Evolutionary conservation across 371 early-diverging fungal species (phyloP).

Genomic region (Haplosporangium sp.): DNA sequence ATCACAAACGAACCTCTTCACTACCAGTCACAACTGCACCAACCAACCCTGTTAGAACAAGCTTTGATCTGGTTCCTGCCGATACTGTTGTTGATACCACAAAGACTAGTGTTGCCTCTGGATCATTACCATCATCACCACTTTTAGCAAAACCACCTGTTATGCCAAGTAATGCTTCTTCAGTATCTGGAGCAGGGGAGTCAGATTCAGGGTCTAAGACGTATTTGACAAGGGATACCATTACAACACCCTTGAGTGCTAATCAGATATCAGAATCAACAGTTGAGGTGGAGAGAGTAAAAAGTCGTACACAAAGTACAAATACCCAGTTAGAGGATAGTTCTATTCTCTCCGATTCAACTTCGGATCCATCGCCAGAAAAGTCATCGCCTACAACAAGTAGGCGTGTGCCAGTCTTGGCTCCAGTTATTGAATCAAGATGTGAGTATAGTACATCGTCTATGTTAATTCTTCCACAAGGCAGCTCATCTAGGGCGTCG

Average conservation of each 20-base stretch:
- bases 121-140: not conserved
- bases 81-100: not conserved
- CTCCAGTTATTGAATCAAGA: slow-evolving; percentile 25
- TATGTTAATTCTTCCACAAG: not conserved
- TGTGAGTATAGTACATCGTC: slow-evolving; percentile 7
- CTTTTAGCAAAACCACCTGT: not conserved
- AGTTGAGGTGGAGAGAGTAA: not conserved
- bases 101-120: not conserved
- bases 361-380: not conserved
- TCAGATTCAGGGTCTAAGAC: not conserved
- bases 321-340: not conserved
- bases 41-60: not conserved
- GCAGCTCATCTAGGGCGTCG: not conserved
- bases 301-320: not conserved
- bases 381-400: slow-evolving; percentile 7
- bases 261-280: not conserved
- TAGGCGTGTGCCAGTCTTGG: slow-evolving; percentile 4
- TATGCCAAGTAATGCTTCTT: not conserved
- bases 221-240: not conserved
- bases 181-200: not conserved
- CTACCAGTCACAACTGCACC: slow-evolving; percentile 29
- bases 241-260: not conserved
- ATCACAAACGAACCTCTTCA: slow-evolving; percentile 48
- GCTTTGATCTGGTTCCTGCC: not conserved
- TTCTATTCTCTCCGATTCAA: not conserved